phyloP scores from a whole-genome alignment of 257 asterid species.

The Salvia hispanica region DNA sequence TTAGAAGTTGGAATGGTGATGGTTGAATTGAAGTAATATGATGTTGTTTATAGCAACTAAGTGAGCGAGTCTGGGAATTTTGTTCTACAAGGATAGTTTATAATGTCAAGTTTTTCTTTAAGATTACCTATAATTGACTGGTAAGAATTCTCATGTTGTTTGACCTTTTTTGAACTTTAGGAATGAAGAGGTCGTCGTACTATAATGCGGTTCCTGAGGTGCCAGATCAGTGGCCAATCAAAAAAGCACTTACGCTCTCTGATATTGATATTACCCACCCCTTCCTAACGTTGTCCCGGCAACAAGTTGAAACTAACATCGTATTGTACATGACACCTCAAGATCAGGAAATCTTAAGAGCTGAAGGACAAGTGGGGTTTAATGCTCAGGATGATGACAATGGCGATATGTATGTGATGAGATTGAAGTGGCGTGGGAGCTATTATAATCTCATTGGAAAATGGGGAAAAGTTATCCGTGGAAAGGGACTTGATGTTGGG shows the following conservation, averaged over 20 bases:
- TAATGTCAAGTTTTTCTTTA: background rate
- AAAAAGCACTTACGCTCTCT: conserved; percentile 56
- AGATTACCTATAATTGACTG: background rate
- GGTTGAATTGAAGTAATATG: background rate
- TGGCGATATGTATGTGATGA: conserved; percentile 50
- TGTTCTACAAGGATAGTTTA: conserved; percentile 10
- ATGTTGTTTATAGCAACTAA: background rate
- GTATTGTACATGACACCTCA: conserved; percentile 49
- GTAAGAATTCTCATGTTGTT: conserved; percentile 16
- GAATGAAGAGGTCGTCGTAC: conserved; percentile 52
- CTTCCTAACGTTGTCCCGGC: conserved; percentile 56
- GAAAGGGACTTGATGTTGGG: conserved; percentile 60
- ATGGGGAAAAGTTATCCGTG: conserved; percentile 63
- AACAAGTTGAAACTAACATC: conserved; percentile 55
- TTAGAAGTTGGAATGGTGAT: background rate
- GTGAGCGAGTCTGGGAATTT: background rate
- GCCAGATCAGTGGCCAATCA: conserved; percentile 58
- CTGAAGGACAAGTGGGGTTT: conserved; percentile 52
- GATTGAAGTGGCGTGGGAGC: conserved; percentile 62
- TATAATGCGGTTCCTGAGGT: conserved; percentile 39
- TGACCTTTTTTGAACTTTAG: conserved; percentile 22
- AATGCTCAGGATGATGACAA: conserved; percentile 58
- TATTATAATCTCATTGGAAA: conserved; percentile 55
- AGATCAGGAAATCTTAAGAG: conserved; percentile 46
- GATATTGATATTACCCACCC: conserved; percentile 66